phyloP scores from a whole-genome alignment of 1,139 yeast species.

The Magnusiomyces tetraspermus region DNA sequence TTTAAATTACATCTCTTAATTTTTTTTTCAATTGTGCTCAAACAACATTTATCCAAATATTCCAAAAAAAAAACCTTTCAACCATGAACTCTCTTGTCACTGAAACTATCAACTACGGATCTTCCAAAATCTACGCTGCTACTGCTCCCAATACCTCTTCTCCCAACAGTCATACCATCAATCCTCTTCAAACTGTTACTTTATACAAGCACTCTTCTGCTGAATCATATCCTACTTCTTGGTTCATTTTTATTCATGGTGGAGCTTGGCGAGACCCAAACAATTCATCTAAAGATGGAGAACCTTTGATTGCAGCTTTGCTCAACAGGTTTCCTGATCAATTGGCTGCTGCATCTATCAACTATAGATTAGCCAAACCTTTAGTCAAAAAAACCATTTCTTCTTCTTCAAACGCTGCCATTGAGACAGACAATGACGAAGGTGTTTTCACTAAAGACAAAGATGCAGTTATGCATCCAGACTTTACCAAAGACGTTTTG shows the following conservation, averaged over 20 bases:
- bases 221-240: conserved; percentile 10
- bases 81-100: too few relatives aligned
- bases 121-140: neutral
- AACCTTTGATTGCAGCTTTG: conserved; percentile 29
- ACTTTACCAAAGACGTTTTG: conserved; percentile 49
- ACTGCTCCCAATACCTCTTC: neutral
- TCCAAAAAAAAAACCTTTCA: too few relatives aligned
- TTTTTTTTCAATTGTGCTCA: too few relatives aligned
- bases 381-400: neutral
- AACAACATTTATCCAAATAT: too few relatives aligned
- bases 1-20: too few relatives aligned
- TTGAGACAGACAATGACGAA: neutral
- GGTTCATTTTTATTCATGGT: conserved; percentile 60
- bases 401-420: too few relatives aligned
- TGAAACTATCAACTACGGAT: neutral
- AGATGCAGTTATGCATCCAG: conserved; percentile 48
- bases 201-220: neutral
- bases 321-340: conserved; percentile 14
- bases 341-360: conserved; percentile 37
- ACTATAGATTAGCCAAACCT: conserved; percentile 51
- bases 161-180: too few relatives aligned
- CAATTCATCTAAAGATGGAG: conserved; percentile 52
- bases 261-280: conserved; percentile 81
- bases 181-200: neutral
- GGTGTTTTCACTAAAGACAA: conserved; percentile 34